phyloP scores from a whole-genome alignment of 371 early-diverging fungal species.

The Funneliformis caledonium region DNA sequence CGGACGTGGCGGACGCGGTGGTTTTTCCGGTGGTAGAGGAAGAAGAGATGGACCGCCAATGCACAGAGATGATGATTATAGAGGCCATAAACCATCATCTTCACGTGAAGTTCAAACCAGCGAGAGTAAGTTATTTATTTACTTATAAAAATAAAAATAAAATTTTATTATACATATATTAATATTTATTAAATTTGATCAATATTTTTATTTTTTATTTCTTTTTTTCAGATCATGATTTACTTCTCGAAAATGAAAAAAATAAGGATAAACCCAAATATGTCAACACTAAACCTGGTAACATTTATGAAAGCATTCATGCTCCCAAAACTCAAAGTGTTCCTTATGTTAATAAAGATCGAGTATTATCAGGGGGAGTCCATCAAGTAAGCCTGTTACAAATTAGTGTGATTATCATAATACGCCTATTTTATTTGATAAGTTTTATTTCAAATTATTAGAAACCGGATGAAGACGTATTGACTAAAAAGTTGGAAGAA shows the following conservation, averaged over 20 bases:
- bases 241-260: background rate
- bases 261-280: background rate
- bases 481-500: conserved; percentile 7
- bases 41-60: background rate
- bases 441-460: background rate
- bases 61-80: background rate
- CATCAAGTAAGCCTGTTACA: background rate
- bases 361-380: conserved; percentile 19
- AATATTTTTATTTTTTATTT: background rate
- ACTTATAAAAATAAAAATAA: too few relatives aligned
- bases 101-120: background rate
- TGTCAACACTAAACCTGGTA: background rate
- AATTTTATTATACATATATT: background rate
- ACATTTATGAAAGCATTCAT: background rate
- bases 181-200: too few relatives aligned
- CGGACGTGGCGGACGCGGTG: background rate
- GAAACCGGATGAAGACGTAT: conserved; percentile 26
- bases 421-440: background rate
- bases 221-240: background rate
- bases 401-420: background rate
- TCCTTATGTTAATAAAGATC: conserved; percentile 34
- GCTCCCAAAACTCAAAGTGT: background rate
- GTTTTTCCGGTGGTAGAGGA: background rate
- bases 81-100: background rate
- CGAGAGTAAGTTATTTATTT: too few relatives aligned